phyloP scores from a whole-genome alignment of 805 yeast species.

The Hanseniaspora jakobsenii region DNA sequence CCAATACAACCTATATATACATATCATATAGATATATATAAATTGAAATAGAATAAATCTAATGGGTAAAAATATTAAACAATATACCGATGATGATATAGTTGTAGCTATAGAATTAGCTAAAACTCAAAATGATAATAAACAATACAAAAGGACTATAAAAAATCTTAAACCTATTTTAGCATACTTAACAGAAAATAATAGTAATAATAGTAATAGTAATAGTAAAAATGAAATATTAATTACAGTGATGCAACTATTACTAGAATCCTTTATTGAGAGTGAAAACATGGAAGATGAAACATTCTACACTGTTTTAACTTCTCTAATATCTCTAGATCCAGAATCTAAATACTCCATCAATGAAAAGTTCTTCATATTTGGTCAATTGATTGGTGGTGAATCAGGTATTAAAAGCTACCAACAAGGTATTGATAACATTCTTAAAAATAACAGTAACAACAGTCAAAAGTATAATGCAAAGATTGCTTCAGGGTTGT shows the following conservation, averaged over 20 bases:
- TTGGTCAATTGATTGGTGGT: slow-evolving; percentile 88
- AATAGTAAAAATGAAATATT: neutral
- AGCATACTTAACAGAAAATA: no score
- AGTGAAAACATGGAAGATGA: slow-evolving; percentile 4
- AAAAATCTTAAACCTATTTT: slow-evolving; percentile 20
- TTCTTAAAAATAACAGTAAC: slow-evolving; percentile 21
- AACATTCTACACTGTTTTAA: slow-evolving; percentile 39
- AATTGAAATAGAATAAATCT: no score
- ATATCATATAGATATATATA: no score
- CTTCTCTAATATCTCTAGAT: slow-evolving; percentile 54
- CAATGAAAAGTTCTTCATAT: slow-evolving; percentile 71
- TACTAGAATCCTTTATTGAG: slow-evolving; percentile 10
- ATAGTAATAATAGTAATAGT: no score
- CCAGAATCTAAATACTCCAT: slow-evolving; percentile 48
- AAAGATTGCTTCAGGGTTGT: slow-evolving; percentile 63
- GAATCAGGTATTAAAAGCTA: slow-evolving; percentile 52
- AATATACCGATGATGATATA: slow-evolving; percentile 3
- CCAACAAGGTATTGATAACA: slow-evolving; percentile 46
- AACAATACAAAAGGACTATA: slow-evolving; percentile 22
- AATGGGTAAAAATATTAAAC: neutral
- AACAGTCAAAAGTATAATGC: slow-evolving; percentile 35
- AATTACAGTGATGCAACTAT: neutral
- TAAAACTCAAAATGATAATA: slow-evolving; percentile 17
- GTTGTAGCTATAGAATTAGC: slow-evolving; percentile 17
- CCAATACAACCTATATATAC: no score